Percentiles rank a stretch among this genome's conserved stretches.
phyloP scores from a whole-genome alignment of 1,284 basidiomycete species.

The Anthracocystis walkeri region DNA sequence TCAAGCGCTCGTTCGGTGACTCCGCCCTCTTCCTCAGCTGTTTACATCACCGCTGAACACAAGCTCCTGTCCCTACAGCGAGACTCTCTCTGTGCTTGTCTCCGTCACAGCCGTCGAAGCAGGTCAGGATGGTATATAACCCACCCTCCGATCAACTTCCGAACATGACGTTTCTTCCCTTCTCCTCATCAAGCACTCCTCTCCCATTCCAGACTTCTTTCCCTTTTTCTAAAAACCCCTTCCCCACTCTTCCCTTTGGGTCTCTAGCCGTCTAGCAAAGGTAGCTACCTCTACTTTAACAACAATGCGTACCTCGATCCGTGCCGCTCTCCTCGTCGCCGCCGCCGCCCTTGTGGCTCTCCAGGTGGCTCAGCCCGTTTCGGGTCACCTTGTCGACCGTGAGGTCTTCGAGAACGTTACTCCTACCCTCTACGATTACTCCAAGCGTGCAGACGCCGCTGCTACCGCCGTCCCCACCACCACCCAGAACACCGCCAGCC shows the following conservation, averaged over 20 bases:
- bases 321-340: constrained; percentile 35
- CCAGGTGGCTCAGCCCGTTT: constrained; percentile 47
- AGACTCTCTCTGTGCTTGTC: neutral
- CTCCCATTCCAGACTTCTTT: constrained; percentile 15
- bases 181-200: constrained; percentile 30
- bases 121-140: constrained; percentile 16
- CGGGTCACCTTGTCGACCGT: constrained; percentile 41
- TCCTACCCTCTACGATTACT: constrained; percentile 41
- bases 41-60: neutral
- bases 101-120: neutral
- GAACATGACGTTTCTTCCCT: constrained; percentile 3
- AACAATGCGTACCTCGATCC: constrained; percentile 43
- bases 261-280: constrained; percentile 32
- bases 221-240: neutral
- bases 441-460: constrained; percentile 20
- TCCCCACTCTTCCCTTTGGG: constrained; percentile 10
- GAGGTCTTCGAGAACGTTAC: constrained; percentile 45
- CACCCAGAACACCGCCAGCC: constrained; percentile 6
- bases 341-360: constrained; percentile 37
- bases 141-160: constrained; percentile 1
- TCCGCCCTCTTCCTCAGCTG: neutral
- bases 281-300: constrained; percentile 38
- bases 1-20: constrained; percentile 4
- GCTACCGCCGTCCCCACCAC: constrained; percentile 20
- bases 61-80: neutral